Percentiles rank a stretch among this genome's conserved stretches.
phyloP scores from a whole-genome alignment of 768 basidiomycete genomes.

The Sistotremastrum suecicum region DNA sequence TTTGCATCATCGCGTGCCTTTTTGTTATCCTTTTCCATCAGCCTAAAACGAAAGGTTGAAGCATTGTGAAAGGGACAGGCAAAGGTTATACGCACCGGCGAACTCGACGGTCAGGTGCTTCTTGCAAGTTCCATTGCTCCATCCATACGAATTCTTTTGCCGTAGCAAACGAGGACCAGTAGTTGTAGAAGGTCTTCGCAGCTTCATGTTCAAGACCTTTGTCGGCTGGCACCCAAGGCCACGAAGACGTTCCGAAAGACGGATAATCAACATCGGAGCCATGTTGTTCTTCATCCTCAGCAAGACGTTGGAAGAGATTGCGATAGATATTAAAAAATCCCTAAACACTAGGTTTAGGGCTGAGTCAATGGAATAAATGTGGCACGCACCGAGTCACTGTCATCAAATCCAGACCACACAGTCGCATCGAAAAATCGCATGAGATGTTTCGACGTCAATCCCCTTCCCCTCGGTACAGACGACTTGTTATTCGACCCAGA shows the following conservation, averaged over 20 bases:
- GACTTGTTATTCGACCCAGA: slow-evolving; percentile 34
- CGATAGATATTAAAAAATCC: slow-evolving; percentile 84
- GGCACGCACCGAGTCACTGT: slow-evolving; percentile 39
- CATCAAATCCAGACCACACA: slow-evolving; percentile 52
- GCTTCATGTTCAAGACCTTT: slow-evolving; percentile 32
- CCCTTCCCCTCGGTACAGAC: slow-evolving; percentile 43
- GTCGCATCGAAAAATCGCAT: slow-evolving; percentile 71
- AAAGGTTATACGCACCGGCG: slow-evolving; percentile 38
- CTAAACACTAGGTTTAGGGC: slow-evolving; percentile 24
- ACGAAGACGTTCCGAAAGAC: slow-evolving; percentile 67
- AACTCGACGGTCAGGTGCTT: slow-evolving; percentile 78
- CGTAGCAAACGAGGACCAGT: slow-evolving; percentile 79
- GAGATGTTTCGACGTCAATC: slow-evolving; percentile 68
- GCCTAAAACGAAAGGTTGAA: slow-evolving; percentile 23
- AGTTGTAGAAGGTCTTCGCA: slow-evolving; percentile 65
- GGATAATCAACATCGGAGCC: slow-evolving; percentile 42
- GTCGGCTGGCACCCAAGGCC: slow-evolving; percentile 47
- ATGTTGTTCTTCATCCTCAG: slow-evolving; percentile 57
- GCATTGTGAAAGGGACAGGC: neutral
- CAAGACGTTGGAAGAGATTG: slow-evolving; percentile 72
- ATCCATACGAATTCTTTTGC: slow-evolving; percentile 82
- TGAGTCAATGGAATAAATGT: slow-evolving; percentile 1
- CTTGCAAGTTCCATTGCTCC: slow-evolving; percentile 67
- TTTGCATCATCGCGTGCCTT: slow-evolving; percentile 78
- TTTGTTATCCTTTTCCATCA: slow-evolving; percentile 96